Evolutionary conservation across 805 yeast genomes (phyloP).

Genomic region (Maudiozyma pseudohumilis): DNA sequence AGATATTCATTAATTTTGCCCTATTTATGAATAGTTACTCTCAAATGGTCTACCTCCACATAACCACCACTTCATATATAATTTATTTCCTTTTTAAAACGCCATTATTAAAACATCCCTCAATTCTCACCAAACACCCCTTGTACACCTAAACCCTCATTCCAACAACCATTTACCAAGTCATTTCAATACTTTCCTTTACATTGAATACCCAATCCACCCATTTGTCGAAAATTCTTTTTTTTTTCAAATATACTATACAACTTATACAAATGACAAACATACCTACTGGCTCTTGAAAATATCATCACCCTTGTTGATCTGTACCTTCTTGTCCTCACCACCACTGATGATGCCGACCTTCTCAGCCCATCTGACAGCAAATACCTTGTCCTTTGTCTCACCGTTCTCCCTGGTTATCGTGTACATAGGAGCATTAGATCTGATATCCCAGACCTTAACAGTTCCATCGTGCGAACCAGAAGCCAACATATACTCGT

Average conservation of each 20-base stretch:
- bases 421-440: constrained; percentile 72
- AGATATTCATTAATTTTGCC: too few relatives aligned
- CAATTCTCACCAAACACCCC: too few relatives aligned
- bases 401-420: constrained; percentile 60
- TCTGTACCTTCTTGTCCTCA: constrained; percentile 84
- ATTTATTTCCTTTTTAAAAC: too few relatives aligned
- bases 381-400: constrained; percentile 61
- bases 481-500: constrained; percentile 73
- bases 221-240: too few relatives aligned
- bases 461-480: constrained; percentile 96
- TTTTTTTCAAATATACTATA: background rate
- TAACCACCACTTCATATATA: too few relatives aligned
- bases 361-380: constrained; percentile 70
- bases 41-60: too few relatives aligned
- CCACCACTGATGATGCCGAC: constrained; percentile 91
- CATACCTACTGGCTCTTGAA: constrained; percentile 14
- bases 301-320: constrained; percentile 43
- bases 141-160: too few relatives aligned
- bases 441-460: constrained; percentile 90
- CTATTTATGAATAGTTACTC: too few relatives aligned
- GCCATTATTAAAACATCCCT: too few relatives aligned
- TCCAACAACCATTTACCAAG: too few relatives aligned
- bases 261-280: background rate
- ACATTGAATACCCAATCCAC: too few relatives aligned
- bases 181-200: too few relatives aligned